phyloP scores from a whole-genome alignment of 148 eudicot species.

The Amaranthus palmeri region DNA sequence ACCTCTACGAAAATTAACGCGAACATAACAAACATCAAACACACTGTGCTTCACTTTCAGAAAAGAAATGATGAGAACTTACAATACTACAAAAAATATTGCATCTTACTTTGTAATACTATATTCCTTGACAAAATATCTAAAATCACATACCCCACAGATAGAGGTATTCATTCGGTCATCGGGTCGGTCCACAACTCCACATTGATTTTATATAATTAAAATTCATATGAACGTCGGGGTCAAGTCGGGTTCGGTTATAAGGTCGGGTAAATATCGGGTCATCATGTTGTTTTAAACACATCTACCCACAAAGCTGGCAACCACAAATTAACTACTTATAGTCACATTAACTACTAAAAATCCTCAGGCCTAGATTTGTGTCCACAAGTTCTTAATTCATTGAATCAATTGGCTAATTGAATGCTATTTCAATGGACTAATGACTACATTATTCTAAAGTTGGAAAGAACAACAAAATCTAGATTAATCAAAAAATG shows the following conservation, averaged over 20 bases:
- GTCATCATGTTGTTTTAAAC: no score
- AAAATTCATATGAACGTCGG: no score
- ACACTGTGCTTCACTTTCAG: not conserved
- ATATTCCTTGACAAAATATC: not conserved
- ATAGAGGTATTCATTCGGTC: no score
- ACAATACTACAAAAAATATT: not conserved
- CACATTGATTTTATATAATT: no score
- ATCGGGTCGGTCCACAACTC: no score
- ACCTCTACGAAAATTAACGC: not conserved
- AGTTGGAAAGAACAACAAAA: not conserved
- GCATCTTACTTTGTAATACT: not conserved
- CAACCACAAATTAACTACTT: not conserved
- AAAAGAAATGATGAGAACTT: not conserved
- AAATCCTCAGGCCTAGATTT: not conserved
- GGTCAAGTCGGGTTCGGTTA: no score
- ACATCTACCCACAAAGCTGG: not conserved
- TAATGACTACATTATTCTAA: not conserved
- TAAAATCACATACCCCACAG: not conserved
- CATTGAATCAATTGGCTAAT: not conserved
- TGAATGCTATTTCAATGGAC: not conserved
- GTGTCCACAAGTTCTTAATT: not conserved
- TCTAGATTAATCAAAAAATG: not conserved
- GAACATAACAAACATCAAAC: conserved; percentile 7
- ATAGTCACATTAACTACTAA: not conserved
- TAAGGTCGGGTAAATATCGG: no score